These are phyloP conservation scores for Phyllosticta paracitricarpa DNA, from an alignment of 2,329 filamentous ascomycete species.

Conservation along the genomic window DNA sequence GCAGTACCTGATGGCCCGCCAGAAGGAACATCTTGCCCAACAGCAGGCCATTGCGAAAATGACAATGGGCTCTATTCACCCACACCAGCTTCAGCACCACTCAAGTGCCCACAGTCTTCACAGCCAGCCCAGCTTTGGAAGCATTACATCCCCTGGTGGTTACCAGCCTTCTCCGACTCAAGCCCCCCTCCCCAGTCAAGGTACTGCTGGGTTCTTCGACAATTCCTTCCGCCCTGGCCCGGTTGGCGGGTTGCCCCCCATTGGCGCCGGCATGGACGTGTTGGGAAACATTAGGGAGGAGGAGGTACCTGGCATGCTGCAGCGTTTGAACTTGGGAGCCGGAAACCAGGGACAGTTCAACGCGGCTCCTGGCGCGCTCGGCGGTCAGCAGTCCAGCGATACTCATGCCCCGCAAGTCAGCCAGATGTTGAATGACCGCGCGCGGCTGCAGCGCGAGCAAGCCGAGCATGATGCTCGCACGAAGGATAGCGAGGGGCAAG, in stretches of 20 bases:
- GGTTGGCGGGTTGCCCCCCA: conserved; percentile 33
- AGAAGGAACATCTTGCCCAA: conserved; percentile 84
- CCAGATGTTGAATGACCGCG: conserved; percentile 51
- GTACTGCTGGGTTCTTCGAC: conserved; percentile 57
- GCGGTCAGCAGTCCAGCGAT: conserved; percentile 37
- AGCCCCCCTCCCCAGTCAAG: conserved; percentile 37
- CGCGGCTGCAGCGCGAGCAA: conserved; percentile 52
- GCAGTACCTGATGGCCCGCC: conserved; percentile 90
- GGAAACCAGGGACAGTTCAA: conserved; percentile 38
- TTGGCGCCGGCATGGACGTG: conserved; percentile 35
- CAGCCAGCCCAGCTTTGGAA: conserved; percentile 93
- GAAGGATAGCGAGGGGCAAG: conserved; percentile 37
- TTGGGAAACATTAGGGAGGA: conserved; percentile 52
- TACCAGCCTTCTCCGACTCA: conserved; percentile 53
- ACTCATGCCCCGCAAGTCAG: conserved; percentile 47
- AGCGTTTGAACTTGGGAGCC: conserved; percentile 53
- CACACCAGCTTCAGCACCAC: conserved; percentile 74
- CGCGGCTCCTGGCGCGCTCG: conserved; percentile 36
- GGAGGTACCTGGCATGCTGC: conserved; percentile 55
- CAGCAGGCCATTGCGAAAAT: conserved; percentile 69
- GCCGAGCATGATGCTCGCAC: conserved; percentile 41
- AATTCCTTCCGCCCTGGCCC: conserved; percentile 35
- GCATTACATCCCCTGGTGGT: conserved; percentile 76
- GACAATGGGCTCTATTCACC: conserved; percentile 39
- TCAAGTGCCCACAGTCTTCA: conserved; percentile 92